These are phyloP conservation scores for Coemansia sp. DNA, from an alignment of 192 early-diverging fungal species.

Conservation along the genomic window DNA sequence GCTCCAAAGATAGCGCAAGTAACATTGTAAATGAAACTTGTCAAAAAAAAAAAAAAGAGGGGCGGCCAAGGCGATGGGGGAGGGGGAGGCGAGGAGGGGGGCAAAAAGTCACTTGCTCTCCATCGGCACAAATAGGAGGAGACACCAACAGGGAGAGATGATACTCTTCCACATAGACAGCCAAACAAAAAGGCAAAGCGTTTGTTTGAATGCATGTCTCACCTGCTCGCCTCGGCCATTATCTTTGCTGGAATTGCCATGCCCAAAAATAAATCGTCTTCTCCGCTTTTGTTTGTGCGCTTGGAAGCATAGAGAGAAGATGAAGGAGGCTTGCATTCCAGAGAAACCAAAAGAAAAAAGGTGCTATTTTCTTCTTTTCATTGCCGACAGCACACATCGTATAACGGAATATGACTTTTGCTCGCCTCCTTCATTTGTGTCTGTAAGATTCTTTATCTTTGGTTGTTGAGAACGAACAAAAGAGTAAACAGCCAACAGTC, in stretches of 20 bases:
- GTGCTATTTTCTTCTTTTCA: neutral
- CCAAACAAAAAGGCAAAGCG: neutral
- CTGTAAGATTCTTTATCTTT: neutral
- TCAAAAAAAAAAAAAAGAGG: neutral
- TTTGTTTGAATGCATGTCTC: neutral
- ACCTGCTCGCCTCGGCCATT: neutral
- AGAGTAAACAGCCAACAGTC: too few species aligned
- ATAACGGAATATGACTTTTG: neutral
- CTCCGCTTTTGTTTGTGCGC: neutral
- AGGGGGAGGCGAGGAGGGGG: neutral
- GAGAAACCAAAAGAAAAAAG: neutral
- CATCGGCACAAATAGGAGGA: neutral
- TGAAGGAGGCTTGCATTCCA: conserved; percentile 2
- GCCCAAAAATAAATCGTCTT: neutral
- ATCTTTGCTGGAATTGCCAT: conserved; percentile 1
- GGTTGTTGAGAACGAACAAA: too few species aligned
- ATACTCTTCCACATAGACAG: too few species aligned
- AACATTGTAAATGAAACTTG: neutral
- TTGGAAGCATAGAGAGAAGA: neutral
- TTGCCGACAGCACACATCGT: neutral
- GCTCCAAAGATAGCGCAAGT: neutral
- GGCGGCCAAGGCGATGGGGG: neutral
- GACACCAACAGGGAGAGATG: neutral
- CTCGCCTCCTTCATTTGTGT: neutral
- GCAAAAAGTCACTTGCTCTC: neutral